Evolutionary conservation across 1,139 yeast genomes (phyloP).

Genomic region (Pichia sp.): DNA sequence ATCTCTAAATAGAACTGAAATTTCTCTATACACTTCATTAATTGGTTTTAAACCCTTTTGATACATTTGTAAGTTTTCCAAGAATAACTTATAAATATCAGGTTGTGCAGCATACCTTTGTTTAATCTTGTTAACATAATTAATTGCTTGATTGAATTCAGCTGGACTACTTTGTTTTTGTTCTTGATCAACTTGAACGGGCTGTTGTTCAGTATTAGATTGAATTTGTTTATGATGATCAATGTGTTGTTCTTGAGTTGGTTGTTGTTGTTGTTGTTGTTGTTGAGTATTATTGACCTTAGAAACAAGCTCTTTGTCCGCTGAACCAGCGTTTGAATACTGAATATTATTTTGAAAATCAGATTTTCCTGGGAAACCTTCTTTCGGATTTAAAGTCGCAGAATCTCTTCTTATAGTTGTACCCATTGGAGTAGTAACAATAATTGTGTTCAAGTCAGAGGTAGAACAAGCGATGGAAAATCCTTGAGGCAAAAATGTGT

Average conservation of each 20-base stretch:
- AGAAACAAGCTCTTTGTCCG: neutral
- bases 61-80: slow-evolving; percentile 92
- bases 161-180: slow-evolving; percentile 64
- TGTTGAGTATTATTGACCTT: neutral
- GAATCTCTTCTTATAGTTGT: slow-evolving; percentile 66
- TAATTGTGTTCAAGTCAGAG: slow-evolving; percentile 83
- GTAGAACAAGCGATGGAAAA: slow-evolving; percentile 94
- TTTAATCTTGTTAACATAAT: slow-evolving; percentile 91
- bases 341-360: slow-evolving; percentile 1
- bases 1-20: slow-evolving; percentile 77
- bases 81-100: slow-evolving; percentile 87
- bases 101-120: slow-evolving; percentile 93
- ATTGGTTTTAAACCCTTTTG: slow-evolving; percentile 95
- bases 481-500: slow-evolving; percentile 95
- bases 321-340: no score
- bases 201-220: neutral
- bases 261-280: slow-evolving; percentile 13
- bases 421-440: slow-evolving; percentile 95
- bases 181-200: slow-evolving; percentile 16
- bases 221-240: slow-evolving; percentile 12
- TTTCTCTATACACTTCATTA: slow-evolving; percentile 90
- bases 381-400: neutral
- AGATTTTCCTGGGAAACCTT: neutral
- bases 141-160: slow-evolving; percentile 94
- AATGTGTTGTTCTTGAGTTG: slow-evolving; percentile 6